Evolutionary conservation across 139 green algal genomes (phyloP).

Genomic region (Closterium sp.): DNA sequence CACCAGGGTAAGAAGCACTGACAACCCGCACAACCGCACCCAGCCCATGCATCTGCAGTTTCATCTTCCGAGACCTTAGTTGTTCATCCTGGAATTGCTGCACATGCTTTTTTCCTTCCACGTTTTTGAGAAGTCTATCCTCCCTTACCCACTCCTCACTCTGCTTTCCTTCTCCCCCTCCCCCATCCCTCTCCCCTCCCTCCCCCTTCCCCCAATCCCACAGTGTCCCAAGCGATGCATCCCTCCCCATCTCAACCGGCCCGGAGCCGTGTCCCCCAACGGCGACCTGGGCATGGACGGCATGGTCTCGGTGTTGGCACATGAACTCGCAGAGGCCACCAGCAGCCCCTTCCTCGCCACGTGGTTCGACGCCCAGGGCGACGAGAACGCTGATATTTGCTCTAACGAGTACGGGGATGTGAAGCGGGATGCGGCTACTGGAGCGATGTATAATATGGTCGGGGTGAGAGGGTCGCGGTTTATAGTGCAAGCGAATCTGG

Average conservation of each 20-base stretch:
- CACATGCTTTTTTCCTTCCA: too few species aligned
- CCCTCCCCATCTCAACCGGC: too few species aligned
- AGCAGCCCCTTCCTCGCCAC: slow-evolving; percentile 6
- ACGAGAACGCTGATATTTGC: slow-evolving; percentile 5
- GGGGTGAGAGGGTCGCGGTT: neutral
- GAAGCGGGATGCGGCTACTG: neutral
- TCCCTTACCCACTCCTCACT: too few species aligned
- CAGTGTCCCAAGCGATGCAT: too few species aligned
- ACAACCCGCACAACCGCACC: neutral
- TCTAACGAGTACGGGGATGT: neutral
- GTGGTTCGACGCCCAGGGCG: slow-evolving; percentile 1
- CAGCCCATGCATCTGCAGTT: neutral
- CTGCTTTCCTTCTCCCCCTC: neutral
- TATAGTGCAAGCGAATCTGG: neutral
- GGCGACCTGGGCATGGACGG: neutral
- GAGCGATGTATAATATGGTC: neutral
- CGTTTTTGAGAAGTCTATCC: too few species aligned
- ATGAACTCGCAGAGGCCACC: neutral
- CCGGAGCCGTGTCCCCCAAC: neutral
- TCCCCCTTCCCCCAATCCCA: too few species aligned
- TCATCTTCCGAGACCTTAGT: neutral
- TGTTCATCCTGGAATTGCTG: neutral
- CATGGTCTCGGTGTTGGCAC: neutral
- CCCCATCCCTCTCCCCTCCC: too few species aligned
- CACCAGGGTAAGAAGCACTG: neutral